These are phyloP conservation scores for Buddleja alternifolia DNA, from an alignment of 257 asterid species.

Conservation along the genomic window DNA sequence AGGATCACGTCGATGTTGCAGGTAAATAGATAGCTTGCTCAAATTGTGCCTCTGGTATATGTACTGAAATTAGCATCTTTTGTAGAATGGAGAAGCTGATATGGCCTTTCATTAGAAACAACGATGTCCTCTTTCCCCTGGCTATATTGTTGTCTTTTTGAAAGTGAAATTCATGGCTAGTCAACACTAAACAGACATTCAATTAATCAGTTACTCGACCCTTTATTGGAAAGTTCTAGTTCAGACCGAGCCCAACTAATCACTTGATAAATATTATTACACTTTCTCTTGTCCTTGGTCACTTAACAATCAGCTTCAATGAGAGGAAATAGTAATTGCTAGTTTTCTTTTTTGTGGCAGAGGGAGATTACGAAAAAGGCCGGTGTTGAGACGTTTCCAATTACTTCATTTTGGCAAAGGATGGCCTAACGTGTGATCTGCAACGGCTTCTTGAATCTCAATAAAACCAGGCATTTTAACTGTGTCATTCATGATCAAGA, in stretches of 20 bases:
- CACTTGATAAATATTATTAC: too few species aligned
- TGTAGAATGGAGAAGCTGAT: not conserved
- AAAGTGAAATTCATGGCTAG: not conserved
- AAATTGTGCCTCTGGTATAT: not conserved
- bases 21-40: slow-evolving; percentile 42
- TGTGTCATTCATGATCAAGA: not conserved
- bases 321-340: slow-evolving; percentile 1
- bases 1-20: slow-evolving; percentile 72
- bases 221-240: too few species aligned
- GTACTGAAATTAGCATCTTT: not conserved
- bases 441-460: not conserved
- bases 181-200: too few species aligned
- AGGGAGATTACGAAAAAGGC: slow-evolving; percentile 50
- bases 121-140: not conserved
- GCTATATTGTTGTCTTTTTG: not conserved
- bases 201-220: too few species aligned
- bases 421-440: not conserved
- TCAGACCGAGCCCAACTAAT: too few species aligned
- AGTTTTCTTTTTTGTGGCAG: slow-evolving; percentile 39
- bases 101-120: not conserved
- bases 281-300: too few species aligned
- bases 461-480: not conserved
- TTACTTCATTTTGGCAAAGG: slow-evolving; percentile 39
- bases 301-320: not conserved
- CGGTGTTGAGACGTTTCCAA: slow-evolving; percentile 49